Evolutionary conservation across 495 filamentous ascomycete species (phyloP).

Genomic region (Lophiostoma macrostomum): DNA sequence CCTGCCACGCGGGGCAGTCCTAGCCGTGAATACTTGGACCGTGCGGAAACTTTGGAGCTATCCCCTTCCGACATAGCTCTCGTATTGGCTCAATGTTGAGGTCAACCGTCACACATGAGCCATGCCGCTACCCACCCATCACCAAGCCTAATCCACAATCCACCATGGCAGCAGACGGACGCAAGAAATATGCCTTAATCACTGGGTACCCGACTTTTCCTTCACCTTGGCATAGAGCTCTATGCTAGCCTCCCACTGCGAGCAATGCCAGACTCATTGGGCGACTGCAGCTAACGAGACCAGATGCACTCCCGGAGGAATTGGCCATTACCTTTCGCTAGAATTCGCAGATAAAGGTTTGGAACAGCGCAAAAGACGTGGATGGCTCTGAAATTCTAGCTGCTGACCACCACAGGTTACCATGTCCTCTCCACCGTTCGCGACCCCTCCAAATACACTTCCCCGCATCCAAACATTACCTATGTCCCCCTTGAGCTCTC

Average conservation of each 20-base stretch:
- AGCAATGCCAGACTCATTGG: no score
- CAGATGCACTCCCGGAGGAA: slow-evolving; percentile 57
- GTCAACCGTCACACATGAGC: no score
- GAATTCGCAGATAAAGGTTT: slow-evolving; percentile 52
- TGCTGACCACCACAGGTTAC: slow-evolving; percentile 36
- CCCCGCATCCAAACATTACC: slow-evolving; percentile 50
- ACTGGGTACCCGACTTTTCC: slow-evolving; percentile 24
- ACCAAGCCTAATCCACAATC: neutral
- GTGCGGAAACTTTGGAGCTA: no score
- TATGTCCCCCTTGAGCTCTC: slow-evolving; percentile 55
- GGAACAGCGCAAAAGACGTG: no score
- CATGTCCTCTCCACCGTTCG: slow-evolving; percentile 59
- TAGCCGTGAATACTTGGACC: no score
- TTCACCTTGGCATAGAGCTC: neutral
- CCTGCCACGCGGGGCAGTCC: no score
- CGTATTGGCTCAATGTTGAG: no score
- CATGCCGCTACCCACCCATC: neutral
- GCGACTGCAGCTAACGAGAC: slow-evolving; percentile 13
- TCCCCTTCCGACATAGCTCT: no score
- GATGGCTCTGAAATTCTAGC: no score
- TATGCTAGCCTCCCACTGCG: neutral
- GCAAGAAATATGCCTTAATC: slow-evolving; percentile 27
- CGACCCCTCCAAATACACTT: slow-evolving; percentile 47
- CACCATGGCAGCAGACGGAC: slow-evolving; percentile 6
- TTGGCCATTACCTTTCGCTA: slow-evolving; percentile 56